These are phyloP conservation scores for Funneliformis caledonium DNA, from an alignment of 371 early-diverging fungal species.

Conservation along the genomic window DNA sequence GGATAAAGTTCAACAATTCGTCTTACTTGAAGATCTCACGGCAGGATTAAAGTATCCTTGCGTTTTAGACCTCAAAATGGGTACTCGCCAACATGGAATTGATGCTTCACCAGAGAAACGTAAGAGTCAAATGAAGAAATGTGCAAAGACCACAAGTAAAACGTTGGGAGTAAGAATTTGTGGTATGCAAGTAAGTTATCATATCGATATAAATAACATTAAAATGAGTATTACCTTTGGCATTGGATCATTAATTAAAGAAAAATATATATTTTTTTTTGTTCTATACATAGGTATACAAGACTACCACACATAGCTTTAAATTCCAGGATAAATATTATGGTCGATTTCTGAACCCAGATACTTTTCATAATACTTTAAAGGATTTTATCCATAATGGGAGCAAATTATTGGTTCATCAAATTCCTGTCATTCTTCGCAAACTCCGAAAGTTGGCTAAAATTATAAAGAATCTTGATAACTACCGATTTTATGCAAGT, in stretches of 20 bases:
- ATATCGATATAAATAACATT: slow-evolving; percentile 6
- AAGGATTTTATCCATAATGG: slow-evolving; percentile 82
- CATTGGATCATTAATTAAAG: too few relatives aligned
- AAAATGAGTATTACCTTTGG: neutral
- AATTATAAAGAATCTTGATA: slow-evolving; percentile 71
- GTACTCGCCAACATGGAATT: slow-evolving; percentile 95
- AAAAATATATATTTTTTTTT: slow-evolving; percentile 18
- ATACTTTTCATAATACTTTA: slow-evolving; percentile 75
- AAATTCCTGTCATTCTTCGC: slow-evolving; percentile 75
- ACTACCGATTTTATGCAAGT: slow-evolving; percentile 89
- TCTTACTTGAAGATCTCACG: slow-evolving; percentile 92
- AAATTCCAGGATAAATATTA: slow-evolving; percentile 91
- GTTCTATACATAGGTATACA: slow-evolving; percentile 69
- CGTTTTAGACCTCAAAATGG: slow-evolving; percentile 97
- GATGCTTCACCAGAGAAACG: slow-evolving; percentile 83
- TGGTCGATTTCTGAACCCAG: slow-evolving; percentile 81
- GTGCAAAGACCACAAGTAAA: slow-evolving; percentile 88
- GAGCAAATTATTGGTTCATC: slow-evolving; percentile 62
- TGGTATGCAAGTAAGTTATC: slow-evolving; percentile 87
- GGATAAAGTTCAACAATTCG: slow-evolving; percentile 52
- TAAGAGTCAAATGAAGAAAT: slow-evolving; percentile 85
- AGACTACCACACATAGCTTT: slow-evolving; percentile 64
- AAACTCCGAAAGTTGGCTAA: slow-evolving; percentile 72
- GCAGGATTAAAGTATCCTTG: slow-evolving; percentile 86
- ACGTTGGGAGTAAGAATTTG: slow-evolving; percentile 92